Evolutionary conservation across 192 early-diverging fungal genomes (phyloP).

Genomic region (Coemansia sp.): DNA sequence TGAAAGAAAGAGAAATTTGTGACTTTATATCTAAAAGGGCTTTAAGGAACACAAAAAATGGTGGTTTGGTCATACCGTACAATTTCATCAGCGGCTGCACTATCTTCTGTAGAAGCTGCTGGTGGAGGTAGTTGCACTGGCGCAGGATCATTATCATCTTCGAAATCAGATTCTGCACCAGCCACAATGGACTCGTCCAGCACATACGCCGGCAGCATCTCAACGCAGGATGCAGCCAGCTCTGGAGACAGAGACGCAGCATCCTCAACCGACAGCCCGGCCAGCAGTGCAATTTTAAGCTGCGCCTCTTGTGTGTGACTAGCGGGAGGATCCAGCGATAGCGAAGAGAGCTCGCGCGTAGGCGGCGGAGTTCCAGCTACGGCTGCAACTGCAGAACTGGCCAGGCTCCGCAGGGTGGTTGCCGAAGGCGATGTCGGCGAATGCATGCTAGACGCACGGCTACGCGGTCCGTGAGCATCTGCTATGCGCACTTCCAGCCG

Average conservation of each 20-base stretch:
- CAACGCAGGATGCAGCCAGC: conserved; percentile 11
- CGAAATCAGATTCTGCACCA: conserved; percentile 36
- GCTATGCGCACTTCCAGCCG: conserved; percentile 32
- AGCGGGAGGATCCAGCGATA: background rate
- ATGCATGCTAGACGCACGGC: background rate
- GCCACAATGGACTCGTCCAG: background rate
- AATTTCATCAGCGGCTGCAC: conserved; percentile 1
- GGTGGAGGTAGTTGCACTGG: background rate
- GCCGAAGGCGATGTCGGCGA: conserved; percentile 3
- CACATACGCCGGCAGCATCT: conserved; percentile 12
- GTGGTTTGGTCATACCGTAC: conserved; percentile 16
- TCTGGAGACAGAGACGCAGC: conserved; percentile 14
- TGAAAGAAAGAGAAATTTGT: too few relatives aligned
- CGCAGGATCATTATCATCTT: conserved; percentile 14
- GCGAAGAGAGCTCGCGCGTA: conserved; percentile 20
- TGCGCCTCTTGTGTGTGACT: background rate
- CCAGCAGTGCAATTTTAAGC: background rate
- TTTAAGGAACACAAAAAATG: conserved; percentile 15
- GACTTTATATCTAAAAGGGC: too few relatives aligned
- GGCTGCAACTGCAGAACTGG: background rate
- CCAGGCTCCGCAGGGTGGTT: background rate
- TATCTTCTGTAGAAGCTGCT: background rate
- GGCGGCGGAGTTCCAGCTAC: conserved; percentile 23
- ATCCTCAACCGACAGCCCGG: background rate
- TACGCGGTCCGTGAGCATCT: too few relatives aligned